These are phyloP conservation scores for Blastocystis sp. DNA, from an alignment of 352 stramenopile genomes.

Conservation along the genomic window DNA sequence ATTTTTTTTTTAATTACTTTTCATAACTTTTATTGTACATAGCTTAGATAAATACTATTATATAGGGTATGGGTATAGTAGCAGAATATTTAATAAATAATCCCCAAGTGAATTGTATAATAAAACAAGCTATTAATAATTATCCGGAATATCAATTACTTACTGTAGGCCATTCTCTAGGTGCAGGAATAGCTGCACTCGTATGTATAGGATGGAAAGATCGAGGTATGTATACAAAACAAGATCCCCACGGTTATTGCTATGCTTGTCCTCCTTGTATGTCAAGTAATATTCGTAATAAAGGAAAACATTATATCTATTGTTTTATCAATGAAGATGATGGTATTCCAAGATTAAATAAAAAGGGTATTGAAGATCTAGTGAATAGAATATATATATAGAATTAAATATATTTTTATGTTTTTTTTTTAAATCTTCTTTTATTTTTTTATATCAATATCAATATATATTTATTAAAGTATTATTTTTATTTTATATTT, in stretches of 20 bases:
- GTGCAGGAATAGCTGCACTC: conserved; percentile 23
- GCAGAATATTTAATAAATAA: conserved; percentile 9
- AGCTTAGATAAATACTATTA: too few relatives aligned
- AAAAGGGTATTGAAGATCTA: neutral
- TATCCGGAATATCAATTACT: neutral
- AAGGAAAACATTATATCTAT: conserved; percentile 22
- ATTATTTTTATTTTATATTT: neutral
- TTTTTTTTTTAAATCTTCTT: too few relatives aligned
- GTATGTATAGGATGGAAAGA: conserved; percentile 14
- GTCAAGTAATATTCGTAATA: conserved; percentile 19
- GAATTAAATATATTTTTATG: too few relatives aligned
- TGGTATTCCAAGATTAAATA: conserved; percentile 14
- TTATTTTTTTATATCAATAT: neutral
- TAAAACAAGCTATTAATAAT: conserved; percentile 8
- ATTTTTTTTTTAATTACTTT: too few relatives aligned
- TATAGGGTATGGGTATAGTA: neutral
- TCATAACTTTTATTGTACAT: too few relatives aligned
- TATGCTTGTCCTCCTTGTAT: conserved; percentile 9
- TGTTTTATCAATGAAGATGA: conserved; percentile 31
- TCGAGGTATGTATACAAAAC: conserved; percentile 1
- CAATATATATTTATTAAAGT: neutral
- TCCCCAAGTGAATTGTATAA: conserved; percentile 11
- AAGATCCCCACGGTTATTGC: neutral
- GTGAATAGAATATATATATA: neutral
- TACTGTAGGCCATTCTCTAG: conserved; percentile 25